These are phyloP conservation scores for Nemania bipapillata DNA, from an alignment of 2,329 filamentous ascomycete genomes.

Conservation along the genomic window DNA sequence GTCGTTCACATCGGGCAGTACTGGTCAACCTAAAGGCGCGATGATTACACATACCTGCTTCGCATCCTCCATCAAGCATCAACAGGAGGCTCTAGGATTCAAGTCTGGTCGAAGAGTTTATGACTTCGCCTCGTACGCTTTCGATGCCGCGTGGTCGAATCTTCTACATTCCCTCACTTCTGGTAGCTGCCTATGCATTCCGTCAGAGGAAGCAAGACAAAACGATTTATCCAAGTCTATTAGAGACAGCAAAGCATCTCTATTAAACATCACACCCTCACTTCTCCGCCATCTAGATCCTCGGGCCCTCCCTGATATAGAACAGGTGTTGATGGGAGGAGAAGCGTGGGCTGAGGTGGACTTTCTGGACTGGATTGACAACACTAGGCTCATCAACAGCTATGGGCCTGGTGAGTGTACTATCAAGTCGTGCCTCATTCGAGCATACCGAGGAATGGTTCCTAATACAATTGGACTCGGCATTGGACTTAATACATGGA, in stretches of 20 bases:
- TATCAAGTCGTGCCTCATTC: slow-evolving; percentile 14
- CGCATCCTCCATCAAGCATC: slow-evolving; percentile 12
- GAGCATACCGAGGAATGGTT: not conserved
- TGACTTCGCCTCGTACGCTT: slow-evolving; percentile 51
- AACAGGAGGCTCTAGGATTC: slow-evolving; percentile 12
- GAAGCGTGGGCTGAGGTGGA: slow-evolving; percentile 49
- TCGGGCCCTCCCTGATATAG: slow-evolving; percentile 37
- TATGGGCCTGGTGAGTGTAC: slow-evolving; percentile 36
- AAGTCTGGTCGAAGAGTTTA: slow-evolving; percentile 33
- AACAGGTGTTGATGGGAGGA: slow-evolving; percentile 42
- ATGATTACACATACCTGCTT: slow-evolving; percentile 44
- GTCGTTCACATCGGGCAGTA: slow-evolving; percentile 61
- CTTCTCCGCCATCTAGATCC: slow-evolving; percentile 39
- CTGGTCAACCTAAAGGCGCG: slow-evolving; percentile 61
- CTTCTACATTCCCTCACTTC: slow-evolving; percentile 53
- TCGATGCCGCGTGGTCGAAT: slow-evolving; percentile 55
- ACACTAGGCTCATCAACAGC: slow-evolving; percentile 22
- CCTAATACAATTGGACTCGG: slow-evolving; percentile 7
- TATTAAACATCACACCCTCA: slow-evolving; percentile 43
- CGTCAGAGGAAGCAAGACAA: slow-evolving; percentile 52
- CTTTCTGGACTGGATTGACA: slow-evolving; percentile 33
- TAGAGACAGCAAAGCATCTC: slow-evolving; percentile 34
- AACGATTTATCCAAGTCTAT: slow-evolving; percentile 49
- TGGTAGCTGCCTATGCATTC: slow-evolving; percentile 55
- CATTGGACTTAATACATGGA: slow-evolving; percentile 46